Conservation (phyloP, 176 grass and related monocot species). For the Bromus sterilis region DNA sequence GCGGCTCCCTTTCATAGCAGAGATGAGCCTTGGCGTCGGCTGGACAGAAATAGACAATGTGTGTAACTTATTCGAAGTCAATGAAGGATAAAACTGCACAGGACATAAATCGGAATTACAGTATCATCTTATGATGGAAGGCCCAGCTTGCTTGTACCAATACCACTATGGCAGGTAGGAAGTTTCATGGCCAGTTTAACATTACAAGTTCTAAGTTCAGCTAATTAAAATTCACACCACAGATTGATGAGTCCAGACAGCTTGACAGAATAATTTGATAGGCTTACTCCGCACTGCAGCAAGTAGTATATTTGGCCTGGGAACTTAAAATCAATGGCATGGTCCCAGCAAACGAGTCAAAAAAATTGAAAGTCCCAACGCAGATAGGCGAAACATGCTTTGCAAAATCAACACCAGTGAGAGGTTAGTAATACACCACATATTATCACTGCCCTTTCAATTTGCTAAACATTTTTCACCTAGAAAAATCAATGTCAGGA, state of each 20-base stretch:
- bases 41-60: background rate
- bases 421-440: background rate
- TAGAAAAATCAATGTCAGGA: background rate
- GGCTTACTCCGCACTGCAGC: background rate
- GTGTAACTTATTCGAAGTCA: background rate
- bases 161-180: background rate
- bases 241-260: background rate
- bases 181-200: no score
- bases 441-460: background rate
- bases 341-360: background rate
- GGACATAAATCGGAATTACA: background rate
- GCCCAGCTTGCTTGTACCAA: background rate
- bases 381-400: background rate
- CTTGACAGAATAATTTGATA: background rate
- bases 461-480: background rate
- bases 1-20: conserved; percentile 39
- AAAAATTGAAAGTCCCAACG: background rate
- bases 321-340: background rate
- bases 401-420: background rate
- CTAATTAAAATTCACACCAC: no score
- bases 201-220: no score
- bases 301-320: background rate
- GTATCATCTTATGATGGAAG: background rate
- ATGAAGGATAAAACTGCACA: background rate
- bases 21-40: conserved; percentile 10